Conservation (phyloP, 805 yeast species). For the Pichia nanzhaoensis region DNA sequence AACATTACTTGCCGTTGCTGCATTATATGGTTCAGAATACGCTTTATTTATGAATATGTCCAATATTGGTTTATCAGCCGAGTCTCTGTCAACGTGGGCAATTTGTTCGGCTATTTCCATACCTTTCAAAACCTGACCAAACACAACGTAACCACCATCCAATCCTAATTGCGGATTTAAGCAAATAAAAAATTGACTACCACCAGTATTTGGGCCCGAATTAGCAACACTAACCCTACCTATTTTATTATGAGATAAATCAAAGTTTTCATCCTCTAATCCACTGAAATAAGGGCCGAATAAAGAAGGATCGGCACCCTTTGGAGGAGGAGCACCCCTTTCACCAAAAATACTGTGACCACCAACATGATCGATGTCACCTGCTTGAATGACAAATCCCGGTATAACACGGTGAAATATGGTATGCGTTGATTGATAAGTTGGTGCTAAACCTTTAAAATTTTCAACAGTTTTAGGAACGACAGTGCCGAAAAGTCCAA, state of each 20-base stretch:
- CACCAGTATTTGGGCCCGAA: conserved; percentile 49
- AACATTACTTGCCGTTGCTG: not conserved
- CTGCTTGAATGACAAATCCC: conserved; percentile 81
- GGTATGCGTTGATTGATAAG: conserved; percentile 44
- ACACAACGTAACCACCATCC: conserved; percentile 64
- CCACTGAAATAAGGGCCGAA: conserved; percentile 42
- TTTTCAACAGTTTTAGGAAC: conserved; percentile 60
- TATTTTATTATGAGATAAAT: conserved; percentile 39
- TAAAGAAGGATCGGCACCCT: conserved; percentile 1
- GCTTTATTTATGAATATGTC: conserved; percentile 35
- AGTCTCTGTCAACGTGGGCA: conserved; percentile 47
- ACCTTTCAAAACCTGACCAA: conserved; percentile 71
- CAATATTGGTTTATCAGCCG: conserved; percentile 35
- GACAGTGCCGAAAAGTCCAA: conserved; percentile 61
- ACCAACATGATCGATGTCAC: conserved; percentile 74
- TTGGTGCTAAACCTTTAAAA: conserved; percentile 44
- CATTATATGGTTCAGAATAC: not conserved
- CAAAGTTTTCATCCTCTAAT: conserved; percentile 69
- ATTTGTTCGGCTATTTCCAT: conserved; percentile 53
- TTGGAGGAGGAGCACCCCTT: conserved; percentile 7
- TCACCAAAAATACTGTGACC: conserved; percentile 62
- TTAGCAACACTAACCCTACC: conserved; percentile 48
- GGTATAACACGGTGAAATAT: conserved; percentile 69
- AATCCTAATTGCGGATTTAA: conserved; percentile 44
- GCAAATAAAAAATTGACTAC: conserved; percentile 66